Evolutionary conservation across 805 yeast species (phyloP).

Genomic region (Saccharomyces paradoxus): DNA sequence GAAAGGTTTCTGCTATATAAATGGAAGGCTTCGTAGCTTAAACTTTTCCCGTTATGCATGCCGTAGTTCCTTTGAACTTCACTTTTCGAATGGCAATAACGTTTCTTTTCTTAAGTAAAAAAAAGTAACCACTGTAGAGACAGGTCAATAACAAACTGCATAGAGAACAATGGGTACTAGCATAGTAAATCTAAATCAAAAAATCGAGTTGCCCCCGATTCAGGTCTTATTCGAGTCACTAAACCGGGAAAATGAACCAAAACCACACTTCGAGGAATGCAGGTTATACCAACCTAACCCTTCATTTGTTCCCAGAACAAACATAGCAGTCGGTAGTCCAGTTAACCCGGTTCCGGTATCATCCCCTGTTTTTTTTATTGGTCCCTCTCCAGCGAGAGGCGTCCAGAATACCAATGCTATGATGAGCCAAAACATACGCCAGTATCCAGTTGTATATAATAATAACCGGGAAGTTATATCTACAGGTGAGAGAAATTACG

Average conservation of each 20-base stretch:
- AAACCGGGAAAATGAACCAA: neutral
- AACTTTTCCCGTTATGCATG: neutral
- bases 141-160: neutral
- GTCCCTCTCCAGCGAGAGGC: neutral
- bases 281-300: neutral
- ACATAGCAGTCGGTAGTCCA: neutral
- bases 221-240: conserved; percentile 6
- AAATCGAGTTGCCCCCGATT: conserved; percentile 6
- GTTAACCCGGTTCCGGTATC: neutral
- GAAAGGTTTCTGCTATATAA: neutral
- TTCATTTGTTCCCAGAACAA: neutral
- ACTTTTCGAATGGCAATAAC: neutral
- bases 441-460: neutral
- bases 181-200: neutral
- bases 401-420: neutral
- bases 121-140: neutral
- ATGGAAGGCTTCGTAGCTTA: neutral
- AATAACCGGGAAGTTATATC: neutral
- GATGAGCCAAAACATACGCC: neutral
- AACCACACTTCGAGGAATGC: neutral
- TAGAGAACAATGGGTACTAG: neutral
- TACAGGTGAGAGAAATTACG: neutral
- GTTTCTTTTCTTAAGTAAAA: neutral
- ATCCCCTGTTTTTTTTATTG: neutral
- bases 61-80: neutral